A percentile compares a stretch with the other conserved stretches of the same genome.
Conservation (phyloP, 139 green algal genomes). For the Tetradesmus lagerheimii region DNA sequence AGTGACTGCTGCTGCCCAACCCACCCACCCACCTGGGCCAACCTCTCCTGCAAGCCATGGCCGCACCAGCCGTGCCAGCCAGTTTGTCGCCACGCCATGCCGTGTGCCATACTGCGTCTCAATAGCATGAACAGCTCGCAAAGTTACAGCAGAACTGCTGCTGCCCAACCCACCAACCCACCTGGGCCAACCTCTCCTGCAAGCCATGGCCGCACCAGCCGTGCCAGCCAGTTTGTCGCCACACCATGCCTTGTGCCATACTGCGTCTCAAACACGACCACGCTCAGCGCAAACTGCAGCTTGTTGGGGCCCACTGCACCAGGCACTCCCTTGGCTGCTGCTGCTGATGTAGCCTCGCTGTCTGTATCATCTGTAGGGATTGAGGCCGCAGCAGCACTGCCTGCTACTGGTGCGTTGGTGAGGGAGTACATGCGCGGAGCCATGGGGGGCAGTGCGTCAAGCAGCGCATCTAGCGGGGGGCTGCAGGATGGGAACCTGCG, state of each 20-base stretch:
- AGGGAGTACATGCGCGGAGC: constrained; percentile 93
- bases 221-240: constrained; percentile 87
- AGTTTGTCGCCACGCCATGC: too few species aligned
- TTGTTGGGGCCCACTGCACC: constrained; percentile 4
- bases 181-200: not conserved
- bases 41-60: constrained; percentile 40
- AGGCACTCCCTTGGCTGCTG: constrained; percentile 12
- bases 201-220: constrained; percentile 51
- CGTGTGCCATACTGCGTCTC: too few species aligned
- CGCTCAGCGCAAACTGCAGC: constrained; percentile 81
- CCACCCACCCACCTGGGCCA: not conserved
- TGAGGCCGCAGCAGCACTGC: constrained; percentile 56
- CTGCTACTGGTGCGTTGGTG: constrained; percentile 57
- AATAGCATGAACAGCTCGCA: too few species aligned
- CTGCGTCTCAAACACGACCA: constrained; percentile 77
- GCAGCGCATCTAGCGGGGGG: constrained; percentile 81
- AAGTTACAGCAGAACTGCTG: not conserved
- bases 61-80: too few species aligned
- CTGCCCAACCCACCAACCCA: not conserved
- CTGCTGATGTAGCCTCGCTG: constrained; percentile 69
- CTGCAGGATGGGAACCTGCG: constrained; percentile 77
- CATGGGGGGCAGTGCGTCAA: constrained; percentile 87
- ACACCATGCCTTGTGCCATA: constrained; percentile 75
- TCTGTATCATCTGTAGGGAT: constrained; percentile 66
- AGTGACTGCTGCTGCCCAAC: not conserved